Evolutionary conservation across 2,329 filamentous ascomycete species (phyloP), one percentile per base, ranked within the genome.

Genomic region (Fusarium nodosum): DNA sequence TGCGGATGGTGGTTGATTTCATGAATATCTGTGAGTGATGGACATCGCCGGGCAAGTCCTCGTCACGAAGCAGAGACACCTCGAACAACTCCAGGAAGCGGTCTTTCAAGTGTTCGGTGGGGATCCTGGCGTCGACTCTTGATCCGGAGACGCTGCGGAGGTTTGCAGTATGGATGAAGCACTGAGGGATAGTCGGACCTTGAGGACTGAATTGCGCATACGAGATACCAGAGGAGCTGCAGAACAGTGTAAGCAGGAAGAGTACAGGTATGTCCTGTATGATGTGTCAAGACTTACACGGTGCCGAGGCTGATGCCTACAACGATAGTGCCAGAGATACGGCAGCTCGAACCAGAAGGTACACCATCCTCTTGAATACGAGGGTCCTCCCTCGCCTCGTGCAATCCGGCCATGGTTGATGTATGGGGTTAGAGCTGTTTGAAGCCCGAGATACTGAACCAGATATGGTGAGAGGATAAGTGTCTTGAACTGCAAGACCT

Each of bases 1-100:
- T 13, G 4, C 22, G 31, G 13, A 10, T 2, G 2, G 4, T 5
- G 1, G 15, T 10, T 1, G 16, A 7, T 10, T 28, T 26, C 5
- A 2, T 7, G 13, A 65, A 44, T n/a, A 18, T 54, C 4, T 3
- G 12, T 3, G 24, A 53, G 5, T 15, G 13, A 1, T 3, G 11
- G 3, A 63, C 2, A 7, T 41, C 26, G 1, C 6, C 0, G 7
- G 47, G 33, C 8, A 64, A 16, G 3, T 51, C 42, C 10, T 55
- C 48, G 2, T 15, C 12, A 2, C 46, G 48, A 1, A 47, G 41
- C 1, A 66, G 28, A 7, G 46, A 44, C 15, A 44, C 7, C 16
- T 7, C 18, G 5, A 26, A 44, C 15, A 22, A 44, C 5, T 26
- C 16, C 15, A 26, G 41, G 11, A 39, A 39, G 12, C 6, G 4